Conservation (phyloP, 1,139 yeast species). For the Sugiyamaella novakii region DNA sequence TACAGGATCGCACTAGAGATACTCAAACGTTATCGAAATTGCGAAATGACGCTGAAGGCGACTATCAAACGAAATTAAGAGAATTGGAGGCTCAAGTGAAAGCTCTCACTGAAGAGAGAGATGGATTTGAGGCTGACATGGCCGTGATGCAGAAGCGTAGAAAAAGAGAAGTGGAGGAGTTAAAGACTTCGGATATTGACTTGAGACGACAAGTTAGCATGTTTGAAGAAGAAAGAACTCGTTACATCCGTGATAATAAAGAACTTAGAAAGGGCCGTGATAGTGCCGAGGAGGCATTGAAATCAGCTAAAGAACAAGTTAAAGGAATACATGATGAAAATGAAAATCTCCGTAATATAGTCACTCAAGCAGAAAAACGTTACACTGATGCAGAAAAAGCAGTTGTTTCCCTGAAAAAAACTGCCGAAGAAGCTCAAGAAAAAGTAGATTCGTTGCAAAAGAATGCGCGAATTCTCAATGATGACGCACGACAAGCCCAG, state of each 20-base stretch:
- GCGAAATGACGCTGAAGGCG: slow-evolving; percentile 67
- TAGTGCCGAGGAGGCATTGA: slow-evolving; percentile 34
- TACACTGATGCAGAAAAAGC: slow-evolving; percentile 38
- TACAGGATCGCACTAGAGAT: slow-evolving; percentile 83
- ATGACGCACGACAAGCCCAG: slow-evolving; percentile 49
- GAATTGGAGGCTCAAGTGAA: slow-evolving; percentile 51
- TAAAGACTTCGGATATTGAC: slow-evolving; percentile 38
- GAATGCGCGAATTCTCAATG: slow-evolving; percentile 63
- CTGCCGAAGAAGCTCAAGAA: slow-evolving; percentile 42
- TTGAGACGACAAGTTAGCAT: slow-evolving; percentile 37
- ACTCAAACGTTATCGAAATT: slow-evolving; percentile 70
- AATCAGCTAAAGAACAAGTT: slow-evolving; percentile 36
- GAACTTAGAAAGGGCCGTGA: slow-evolving; percentile 34
- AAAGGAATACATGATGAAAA: slow-evolving; percentile 33
- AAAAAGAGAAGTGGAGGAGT: slow-evolving; percentile 50
- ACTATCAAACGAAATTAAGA: slow-evolving; percentile 51
- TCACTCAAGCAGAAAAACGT: slow-evolving; percentile 37
- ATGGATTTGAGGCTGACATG: slow-evolving; percentile 57
- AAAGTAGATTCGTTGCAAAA: slow-evolving; percentile 51
- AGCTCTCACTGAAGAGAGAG: slow-evolving; percentile 58
- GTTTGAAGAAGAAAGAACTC: slow-evolving; percentile 36
- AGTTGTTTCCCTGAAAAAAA: slow-evolving; percentile 38
- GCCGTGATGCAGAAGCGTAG: slow-evolving; percentile 54
- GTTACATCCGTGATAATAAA: slow-evolving; percentile 30
- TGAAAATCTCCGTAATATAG: slow-evolving; percentile 32